phyloP scores from a whole-genome alignment of 345 rosid genomes.

The Ceriops zippeliana region DNA sequence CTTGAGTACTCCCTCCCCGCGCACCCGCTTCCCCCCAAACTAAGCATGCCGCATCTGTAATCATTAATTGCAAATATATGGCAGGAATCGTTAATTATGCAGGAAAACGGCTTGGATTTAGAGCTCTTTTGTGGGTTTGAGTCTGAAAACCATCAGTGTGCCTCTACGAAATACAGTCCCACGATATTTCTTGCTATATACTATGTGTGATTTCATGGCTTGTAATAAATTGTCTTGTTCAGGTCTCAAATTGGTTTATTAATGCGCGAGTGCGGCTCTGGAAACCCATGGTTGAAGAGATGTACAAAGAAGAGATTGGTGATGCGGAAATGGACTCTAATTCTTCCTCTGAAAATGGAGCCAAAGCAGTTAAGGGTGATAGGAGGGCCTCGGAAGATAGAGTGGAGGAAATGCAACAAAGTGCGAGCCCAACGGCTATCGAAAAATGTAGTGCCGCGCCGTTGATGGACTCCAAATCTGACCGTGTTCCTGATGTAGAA shows the following conservation, averaged over 20 bases:
- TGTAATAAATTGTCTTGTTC: conserved; percentile 3
- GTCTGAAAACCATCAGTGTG: too few relatives aligned
- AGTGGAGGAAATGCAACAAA: conserved; percentile 48
- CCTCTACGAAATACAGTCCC: not conserved
- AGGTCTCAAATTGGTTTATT: conserved; percentile 98
- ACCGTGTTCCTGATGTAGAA: conserved; percentile 28
- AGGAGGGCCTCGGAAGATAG: conserved; percentile 37
- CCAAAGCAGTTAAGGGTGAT: conserved; percentile 42
- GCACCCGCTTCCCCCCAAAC: too few relatives aligned
- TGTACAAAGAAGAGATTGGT: conserved; percentile 91
- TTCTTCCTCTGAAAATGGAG: conserved; percentile 57
- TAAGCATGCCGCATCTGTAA: too few relatives aligned
- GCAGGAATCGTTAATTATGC: too few relatives aligned
- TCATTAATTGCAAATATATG: too few relatives aligned
- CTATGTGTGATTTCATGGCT: not conserved
- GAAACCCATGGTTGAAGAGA: conserved; percentile 99
- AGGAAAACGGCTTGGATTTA: too few relatives aligned
- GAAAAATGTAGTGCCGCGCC: conserved; percentile 26
- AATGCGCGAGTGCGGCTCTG: conserved; percentile 97
- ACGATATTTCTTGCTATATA: too few relatives aligned
- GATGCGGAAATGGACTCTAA: conserved; percentile 58
- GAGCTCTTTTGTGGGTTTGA: too few relatives aligned
- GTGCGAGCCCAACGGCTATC: conserved; percentile 29
- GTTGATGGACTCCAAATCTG: conserved; percentile 34
- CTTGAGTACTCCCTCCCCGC: too few relatives aligned